Evolutionary conservation across 2,329 filamentous ascomycete genomes (phyloP), one percentile per base, ranked within the genome.

Genomic region (Penicillium sp.): DNA sequence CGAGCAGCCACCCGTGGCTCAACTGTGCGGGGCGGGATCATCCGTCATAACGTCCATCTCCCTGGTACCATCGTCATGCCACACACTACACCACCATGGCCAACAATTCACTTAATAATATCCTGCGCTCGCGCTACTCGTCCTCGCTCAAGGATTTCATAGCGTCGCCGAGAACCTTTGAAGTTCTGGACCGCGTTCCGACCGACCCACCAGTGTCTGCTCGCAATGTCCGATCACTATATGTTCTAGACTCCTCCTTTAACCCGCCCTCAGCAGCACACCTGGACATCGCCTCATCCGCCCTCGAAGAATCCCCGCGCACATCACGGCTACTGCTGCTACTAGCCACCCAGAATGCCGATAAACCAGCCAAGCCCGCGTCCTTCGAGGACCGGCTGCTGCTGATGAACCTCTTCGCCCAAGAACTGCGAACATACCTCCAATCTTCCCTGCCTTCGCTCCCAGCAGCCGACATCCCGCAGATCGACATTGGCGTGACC

Each of bases 201-300:
- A 20, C 59, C 24, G 45, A 49, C 30, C 30, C 30, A 43, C 35
- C 38, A n/a, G 16, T 24, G 20, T 55, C 57, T 26, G 53, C 61
- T 49, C 47, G 50, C 50, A 42, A 59, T 51, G 64, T 68, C 33
- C 62, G 64, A n/a, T 63, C 66, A n/a, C 78, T 87, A 52, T 84
- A 84, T 69, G 83, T 87, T 55, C 76, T 87, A 47, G 84, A 87
- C 66, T 86, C 83, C 0, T 85, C 83, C 23, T 87, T 86, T 78
- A 87, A 87, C 60, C 84, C 84, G 11, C 84, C 84, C 1, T 84
- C 82, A 3, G 72, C 76, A 52, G 84, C 84, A 9, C 84, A 87
- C 64, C 72, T 81, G 18, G 73, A 74, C 21, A 79, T 87, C 33
- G 81, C 79, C 5, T 75, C 74, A 28, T 79, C 80, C 16, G 83